Evolutionary conservation across 169 alveolate species (phyloP).

Genomic region (Eimeria mitis): DNA sequence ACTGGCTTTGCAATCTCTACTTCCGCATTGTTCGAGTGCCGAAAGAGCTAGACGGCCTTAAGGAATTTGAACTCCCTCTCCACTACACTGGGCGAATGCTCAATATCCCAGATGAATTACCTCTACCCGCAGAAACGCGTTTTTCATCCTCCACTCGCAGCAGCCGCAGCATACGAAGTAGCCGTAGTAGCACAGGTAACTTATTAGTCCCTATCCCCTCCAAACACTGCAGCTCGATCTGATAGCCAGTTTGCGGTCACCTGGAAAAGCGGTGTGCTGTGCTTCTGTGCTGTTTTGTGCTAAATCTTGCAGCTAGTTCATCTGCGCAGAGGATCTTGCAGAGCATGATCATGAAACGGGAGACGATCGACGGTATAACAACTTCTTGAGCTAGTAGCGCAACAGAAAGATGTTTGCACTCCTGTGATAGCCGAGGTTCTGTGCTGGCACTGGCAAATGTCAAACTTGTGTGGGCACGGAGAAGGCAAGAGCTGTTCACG

Average conservation of each 20-base stretch:
- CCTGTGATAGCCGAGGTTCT: background rate
- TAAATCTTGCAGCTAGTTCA: slow-evolving; percentile 14
- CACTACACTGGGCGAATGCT: slow-evolving; percentile 78
- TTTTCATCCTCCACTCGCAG: slow-evolving; percentile 11
- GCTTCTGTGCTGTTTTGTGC: slow-evolving; percentile 19
- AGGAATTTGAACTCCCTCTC: slow-evolving; percentile 79
- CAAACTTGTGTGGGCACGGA: background rate
- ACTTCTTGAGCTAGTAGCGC: background rate
- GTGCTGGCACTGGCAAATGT: background rate
- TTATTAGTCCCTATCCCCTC: background rate
- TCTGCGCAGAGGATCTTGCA: slow-evolving; percentile 48
- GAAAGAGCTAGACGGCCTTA: slow-evolving; percentile 76
- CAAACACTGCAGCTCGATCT: background rate
- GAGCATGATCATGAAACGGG: slow-evolving; percentile 18
- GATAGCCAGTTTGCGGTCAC: background rate
- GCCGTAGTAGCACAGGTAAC: slow-evolving; percentile 58
- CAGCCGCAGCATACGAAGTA: slow-evolving; percentile 52
- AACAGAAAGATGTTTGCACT: background rate
- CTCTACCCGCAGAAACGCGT: slow-evolving; percentile 17
- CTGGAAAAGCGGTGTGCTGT: background rate
- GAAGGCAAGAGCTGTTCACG: background rate
- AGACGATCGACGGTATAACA: slow-evolving; percentile 29
- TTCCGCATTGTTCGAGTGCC: slow-evolving; percentile 82
- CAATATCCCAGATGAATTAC: slow-evolving; percentile 54
- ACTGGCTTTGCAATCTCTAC: slow-evolving; percentile 89